A percentile compares a stretch with the other conserved stretches of the same genome.
These are phyloP conservation scores for Litsea cubeba DNA, from an alignment of 164 flowering plant genomes.

Conservation along the genomic window DNA sequence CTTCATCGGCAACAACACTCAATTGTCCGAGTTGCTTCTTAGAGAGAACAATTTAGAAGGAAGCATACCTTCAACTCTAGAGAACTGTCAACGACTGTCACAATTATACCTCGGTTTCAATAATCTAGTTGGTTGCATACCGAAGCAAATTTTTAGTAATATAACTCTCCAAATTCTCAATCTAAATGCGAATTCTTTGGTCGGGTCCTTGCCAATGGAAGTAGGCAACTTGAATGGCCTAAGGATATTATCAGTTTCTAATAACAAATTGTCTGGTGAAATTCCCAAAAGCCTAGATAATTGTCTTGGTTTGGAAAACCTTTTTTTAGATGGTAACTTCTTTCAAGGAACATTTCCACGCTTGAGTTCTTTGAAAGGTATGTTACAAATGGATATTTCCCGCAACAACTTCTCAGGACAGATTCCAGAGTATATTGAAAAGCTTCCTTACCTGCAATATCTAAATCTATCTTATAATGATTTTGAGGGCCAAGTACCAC, in stretches of 20 bases:
- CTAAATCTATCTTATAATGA: constrained; percentile 22
- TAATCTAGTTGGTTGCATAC: constrained; percentile 25
- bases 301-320: neutral
- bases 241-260: neutral
- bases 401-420: constrained; percentile 25
- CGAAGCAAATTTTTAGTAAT: constrained; percentile 17
- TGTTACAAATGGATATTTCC: constrained; percentile 22
- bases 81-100: neutral
- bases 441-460: constrained; percentile 5
- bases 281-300: neutral
- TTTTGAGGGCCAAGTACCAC: constrained; percentile 31
- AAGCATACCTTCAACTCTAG: constrained; percentile 21
- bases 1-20: constrained; percentile 23
- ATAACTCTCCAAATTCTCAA: neutral
- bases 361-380: constrained; percentile 15
- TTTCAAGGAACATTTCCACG: constrained; percentile 12
- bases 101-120: constrained; percentile 15
- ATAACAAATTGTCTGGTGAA: neutral
- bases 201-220: neutral
- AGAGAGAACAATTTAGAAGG: constrained; percentile 21
- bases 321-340: neutral
- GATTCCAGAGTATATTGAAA: constrained; percentile 23
- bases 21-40: constrained; percentile 12
- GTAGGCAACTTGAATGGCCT: neutral
- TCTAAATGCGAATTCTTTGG: neutral